These are phyloP conservation scores for Obelidium mucronatum DNA, from an alignment of 192 early-diverging fungal species.

Conservation along the genomic window DNA sequence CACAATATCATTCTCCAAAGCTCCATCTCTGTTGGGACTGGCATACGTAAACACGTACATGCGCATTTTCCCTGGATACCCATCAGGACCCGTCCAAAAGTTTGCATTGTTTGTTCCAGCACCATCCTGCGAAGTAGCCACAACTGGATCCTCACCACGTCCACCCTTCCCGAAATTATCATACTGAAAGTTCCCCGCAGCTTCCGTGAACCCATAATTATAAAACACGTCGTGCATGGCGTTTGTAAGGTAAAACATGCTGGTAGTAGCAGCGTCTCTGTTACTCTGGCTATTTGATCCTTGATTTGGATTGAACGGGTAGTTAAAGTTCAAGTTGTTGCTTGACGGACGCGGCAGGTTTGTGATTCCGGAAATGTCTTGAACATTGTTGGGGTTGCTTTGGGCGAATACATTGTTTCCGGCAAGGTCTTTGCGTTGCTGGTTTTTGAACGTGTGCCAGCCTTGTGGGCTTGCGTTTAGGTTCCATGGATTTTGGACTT, in stretches of 20 bases:
- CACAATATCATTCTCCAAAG: conserved; percentile 59
- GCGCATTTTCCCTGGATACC: conserved; percentile 58
- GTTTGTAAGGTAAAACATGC: conserved; percentile 47
- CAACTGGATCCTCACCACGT: conserved; percentile 54
- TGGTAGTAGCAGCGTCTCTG: conserved; percentile 32
- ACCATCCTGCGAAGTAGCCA: conserved; percentile 66
- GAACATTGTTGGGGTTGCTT: too few species aligned
- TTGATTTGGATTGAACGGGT: too few species aligned
- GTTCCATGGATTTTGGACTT: conserved; percentile 41
- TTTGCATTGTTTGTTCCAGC: conserved; percentile 55
- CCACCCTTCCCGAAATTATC: too few species aligned
- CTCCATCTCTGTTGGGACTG: conserved; percentile 59
- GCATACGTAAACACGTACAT: conserved; percentile 61
- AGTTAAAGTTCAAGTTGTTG: too few species aligned
- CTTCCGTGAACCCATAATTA: too few species aligned
- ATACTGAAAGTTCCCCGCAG: too few species aligned
- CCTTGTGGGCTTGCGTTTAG: conserved; percentile 45
- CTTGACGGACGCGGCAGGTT: conserved; percentile 46
- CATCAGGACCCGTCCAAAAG: conserved; percentile 64
- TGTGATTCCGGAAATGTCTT: conserved; percentile 47
- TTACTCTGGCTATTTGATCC: background rate
- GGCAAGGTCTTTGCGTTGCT: too few species aligned
- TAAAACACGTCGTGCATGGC: too few species aligned
- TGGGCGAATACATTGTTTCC: too few species aligned
- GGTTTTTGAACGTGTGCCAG: conserved; percentile 50